Base-by-base conservation (phyloP, 208 protist genomes). In the Leishmania aethiopica region DNA sequence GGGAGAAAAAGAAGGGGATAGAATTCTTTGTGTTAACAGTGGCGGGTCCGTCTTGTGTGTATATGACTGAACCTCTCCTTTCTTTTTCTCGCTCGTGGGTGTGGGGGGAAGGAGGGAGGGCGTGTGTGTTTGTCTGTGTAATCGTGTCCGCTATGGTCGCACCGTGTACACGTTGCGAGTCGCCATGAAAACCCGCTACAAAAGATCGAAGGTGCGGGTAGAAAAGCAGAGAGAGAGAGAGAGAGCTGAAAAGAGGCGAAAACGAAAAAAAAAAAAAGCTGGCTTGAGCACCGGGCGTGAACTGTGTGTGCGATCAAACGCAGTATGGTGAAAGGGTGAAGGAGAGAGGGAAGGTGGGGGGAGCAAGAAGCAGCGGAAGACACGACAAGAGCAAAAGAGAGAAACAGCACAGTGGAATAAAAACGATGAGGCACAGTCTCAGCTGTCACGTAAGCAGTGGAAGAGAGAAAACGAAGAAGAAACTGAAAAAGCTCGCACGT, bases 361-460 rank as follows among this genome's bases (percentile, higher is more conserved):
- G 37, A 76, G 47, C 4, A 76, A 47, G 51, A 55, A 77, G 73
- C 17, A 77, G 73, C 35, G 45, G 47, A 77, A 47, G 37, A 77
- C 25, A 64, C 53, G n/a, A 40, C 73, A 60, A 59, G 73, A 77
- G 17, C 35, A 62, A 64, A 62, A 62, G 25, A 32, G 51, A 45
- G 32, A 77, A 47, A 47, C 35, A 74, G 42, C 71, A 55, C 40
- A 55, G 42, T 35, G 32, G 51, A 55, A 74, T 5, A 32, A 51
- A 45, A 74, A 74, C 45, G 28, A 74, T 17, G 67, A 72, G 40
- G 42, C 28, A 55, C 37, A 55, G 51, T 74, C 22, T 51, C 40
- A 51, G 28, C 17, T 37, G 42, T 74, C 70, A 74, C 70, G 70
- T 74, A 51, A 55, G 70, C 70, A 66, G 74, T 47, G 53, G 51